phyloP scores from a whole-genome alignment of 2,329 filamentous ascomycete species.

The Pseudogymnoascus sp. region DNA sequence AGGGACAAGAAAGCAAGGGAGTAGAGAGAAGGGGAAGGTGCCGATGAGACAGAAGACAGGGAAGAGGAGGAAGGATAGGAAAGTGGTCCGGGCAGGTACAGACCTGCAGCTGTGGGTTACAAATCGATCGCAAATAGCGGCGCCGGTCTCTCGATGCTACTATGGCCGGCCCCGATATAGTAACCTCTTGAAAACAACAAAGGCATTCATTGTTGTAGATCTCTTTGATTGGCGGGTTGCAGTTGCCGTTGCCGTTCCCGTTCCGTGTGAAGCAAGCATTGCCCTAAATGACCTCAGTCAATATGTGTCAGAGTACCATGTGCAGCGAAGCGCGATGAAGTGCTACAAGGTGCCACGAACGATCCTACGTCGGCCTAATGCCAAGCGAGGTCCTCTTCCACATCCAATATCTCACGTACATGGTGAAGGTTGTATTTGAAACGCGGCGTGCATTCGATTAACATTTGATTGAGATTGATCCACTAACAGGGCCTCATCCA shows the following conservation, averaged over 20 bases:
- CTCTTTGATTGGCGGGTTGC: neutral
- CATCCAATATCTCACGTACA: neutral
- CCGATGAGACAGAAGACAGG: neutral
- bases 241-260: neutral
- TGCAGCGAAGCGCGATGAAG: neutral
- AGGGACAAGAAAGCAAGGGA: slow-evolving; percentile 8
- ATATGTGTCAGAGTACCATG: neutral
- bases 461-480: neutral
- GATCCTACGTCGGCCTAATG: neutral
- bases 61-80: neutral
- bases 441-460: neutral
- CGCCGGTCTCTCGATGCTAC: neutral
- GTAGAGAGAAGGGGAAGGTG: neutral
- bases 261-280: neutral
- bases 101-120: neutral
- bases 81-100: neutral
- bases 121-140: neutral
- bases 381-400: neutral
- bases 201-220: neutral
- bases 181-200: neutral
- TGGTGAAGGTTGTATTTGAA: neutral
- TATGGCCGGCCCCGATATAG: neutral
- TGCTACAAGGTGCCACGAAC: neutral
- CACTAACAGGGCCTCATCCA: neutral
- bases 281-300: neutral